A percentile compares a stretch with the other conserved stretches of the same genome.
Conservation (phyloP, 1,139 yeast species). For the Pneumocystis sp. region DNA sequence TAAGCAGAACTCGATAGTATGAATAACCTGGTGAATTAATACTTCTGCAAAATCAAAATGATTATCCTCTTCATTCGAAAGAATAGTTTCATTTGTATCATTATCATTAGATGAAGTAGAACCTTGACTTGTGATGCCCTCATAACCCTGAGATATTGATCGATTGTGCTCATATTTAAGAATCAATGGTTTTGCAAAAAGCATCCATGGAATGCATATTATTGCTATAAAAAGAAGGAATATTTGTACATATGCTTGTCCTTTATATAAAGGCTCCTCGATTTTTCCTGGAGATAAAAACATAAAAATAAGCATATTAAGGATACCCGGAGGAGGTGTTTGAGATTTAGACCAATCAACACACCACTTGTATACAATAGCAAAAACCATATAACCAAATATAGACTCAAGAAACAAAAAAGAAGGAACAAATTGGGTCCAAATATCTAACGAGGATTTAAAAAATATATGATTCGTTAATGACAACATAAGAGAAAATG, state of each 20-base stretch:
- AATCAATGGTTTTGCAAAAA: constrained; percentile 73
- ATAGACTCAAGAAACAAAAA: constrained; percentile 87
- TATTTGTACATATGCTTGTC: constrained; percentile 70
- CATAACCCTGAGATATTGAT: constrained; percentile 22
- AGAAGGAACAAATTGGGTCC: constrained; percentile 92
- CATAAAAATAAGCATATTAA: constrained; percentile 93
- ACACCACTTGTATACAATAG: constrained; percentile 86
- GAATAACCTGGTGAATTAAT: constrained; percentile 94
- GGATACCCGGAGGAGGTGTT: constrained; percentile 76
- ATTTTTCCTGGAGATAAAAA: constrained; percentile 82
- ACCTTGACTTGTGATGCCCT: constrained; percentile 15
- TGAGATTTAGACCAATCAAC: constrained; percentile 73
- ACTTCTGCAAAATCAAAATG: constrained; percentile 74
- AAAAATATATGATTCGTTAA: constrained; percentile 64
- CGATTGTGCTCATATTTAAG: constrained; percentile 34
- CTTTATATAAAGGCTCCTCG: constrained; percentile 68
- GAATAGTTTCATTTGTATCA: constrained; percentile 20
- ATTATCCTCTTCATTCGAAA: constrained; percentile 22
- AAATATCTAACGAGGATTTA: constrained; percentile 63
- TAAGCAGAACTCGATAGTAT: constrained; percentile 93
- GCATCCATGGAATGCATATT: constrained; percentile 88
- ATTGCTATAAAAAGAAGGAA: constrained; percentile 61
- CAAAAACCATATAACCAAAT: constrained; percentile 73
- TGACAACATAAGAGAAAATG: constrained; percentile 74
- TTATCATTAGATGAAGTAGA: constrained; percentile 21